Evolutionary conservation across 2,329 filamentous ascomycete species (phyloP).

Genomic region (Hymenoscyphus albidus): DNA sequence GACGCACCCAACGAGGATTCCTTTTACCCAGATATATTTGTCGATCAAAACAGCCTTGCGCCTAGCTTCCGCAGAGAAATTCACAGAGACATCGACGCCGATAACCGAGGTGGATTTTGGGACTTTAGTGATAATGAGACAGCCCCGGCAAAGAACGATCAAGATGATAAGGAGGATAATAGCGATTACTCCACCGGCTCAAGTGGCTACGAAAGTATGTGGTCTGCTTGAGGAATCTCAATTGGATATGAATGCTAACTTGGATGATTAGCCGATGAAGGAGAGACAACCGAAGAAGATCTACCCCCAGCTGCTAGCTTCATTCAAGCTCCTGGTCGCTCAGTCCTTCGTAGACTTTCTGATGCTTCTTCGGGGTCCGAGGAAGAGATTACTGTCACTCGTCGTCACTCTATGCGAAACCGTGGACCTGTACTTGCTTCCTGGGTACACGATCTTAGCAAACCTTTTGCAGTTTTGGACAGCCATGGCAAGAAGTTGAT

Average conservation of each 20-base stretch:
- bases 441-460: constrained; percentile 34
- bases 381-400: constrained; percentile 33
- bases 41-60: constrained; percentile 70
- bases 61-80: constrained; percentile 70
- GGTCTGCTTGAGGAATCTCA: constrained; percentile 9
- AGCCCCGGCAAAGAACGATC: constrained; percentile 41
- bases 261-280: constrained; percentile 47
- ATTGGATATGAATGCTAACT: constrained; percentile 41
- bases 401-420: constrained; percentile 22
- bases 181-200: constrained; percentile 37
- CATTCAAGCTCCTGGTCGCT: constrained; percentile 40
- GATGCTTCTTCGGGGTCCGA: constrained; percentile 37
- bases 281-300: constrained; percentile 59
- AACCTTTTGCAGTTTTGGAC: constrained; percentile 41
- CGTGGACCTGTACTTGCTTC: constrained; percentile 34
- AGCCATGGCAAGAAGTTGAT: constrained; percentile 39
- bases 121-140: constrained; percentile 27
- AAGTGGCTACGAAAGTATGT: constrained; percentile 58
- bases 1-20: constrained; percentile 61
- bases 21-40: constrained; percentile 74
- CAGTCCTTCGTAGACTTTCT: constrained; percentile 48
- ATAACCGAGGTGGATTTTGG: constrained; percentile 27
- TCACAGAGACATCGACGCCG: constrained; percentile 65
- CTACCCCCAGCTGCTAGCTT: constrained; percentile 45
- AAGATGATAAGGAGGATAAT: constrained; percentile 36